Conservation (phyloP, 805 yeast species). For the Myxozyma sirexii region DNA sequence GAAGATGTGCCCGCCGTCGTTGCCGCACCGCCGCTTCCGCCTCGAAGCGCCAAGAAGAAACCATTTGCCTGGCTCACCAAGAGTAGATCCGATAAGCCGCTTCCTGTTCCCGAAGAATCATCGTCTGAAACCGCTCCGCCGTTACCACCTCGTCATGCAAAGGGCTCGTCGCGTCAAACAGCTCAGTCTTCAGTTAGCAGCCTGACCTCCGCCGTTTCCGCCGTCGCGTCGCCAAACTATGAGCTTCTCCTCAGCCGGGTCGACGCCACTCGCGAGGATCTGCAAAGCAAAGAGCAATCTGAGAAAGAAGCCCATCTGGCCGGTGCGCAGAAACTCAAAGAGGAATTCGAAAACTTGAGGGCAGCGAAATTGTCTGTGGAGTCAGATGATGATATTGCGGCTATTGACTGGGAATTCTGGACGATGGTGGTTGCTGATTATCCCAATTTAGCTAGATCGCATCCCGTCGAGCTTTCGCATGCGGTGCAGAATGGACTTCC, state of each 20-base stretch:
- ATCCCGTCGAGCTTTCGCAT: conserved; percentile 59
- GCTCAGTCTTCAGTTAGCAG: conserved; percentile 11
- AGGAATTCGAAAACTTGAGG: conserved; percentile 40
- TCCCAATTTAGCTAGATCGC: conserved; percentile 61
- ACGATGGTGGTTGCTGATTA: conserved; percentile 77
- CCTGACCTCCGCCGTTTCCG: conserved; percentile 21
- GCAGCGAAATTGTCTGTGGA: conserved; percentile 18
- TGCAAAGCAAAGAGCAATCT: conserved; percentile 52
- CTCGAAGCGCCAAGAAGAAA: conserved; percentile 25
- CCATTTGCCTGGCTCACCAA: conserved; percentile 40
- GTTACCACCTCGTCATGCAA: conserved; percentile 2
- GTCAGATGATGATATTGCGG: conserved; percentile 47
- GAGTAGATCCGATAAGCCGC: conserved; percentile 1
- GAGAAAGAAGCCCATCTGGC: conserved; percentile 56
- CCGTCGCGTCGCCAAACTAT: conserved; percentile 38
- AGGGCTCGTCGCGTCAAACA: conserved; percentile 12
- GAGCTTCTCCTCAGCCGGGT: conserved; percentile 65
- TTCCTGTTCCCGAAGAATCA: background rate
- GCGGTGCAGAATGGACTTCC: conserved; percentile 82
- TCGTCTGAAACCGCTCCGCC: conserved; percentile 6
- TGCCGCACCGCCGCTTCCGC: conserved; percentile 26
- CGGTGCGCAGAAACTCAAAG: conserved; percentile 47
- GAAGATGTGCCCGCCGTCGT: conserved; percentile 1
- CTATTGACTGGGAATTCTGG: conserved; percentile 62
- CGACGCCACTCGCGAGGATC: conserved; percentile 57